These are phyloP conservation scores for Gillenia trifoliata DNA, from an alignment of 306 rosid species.

Conservation along the genomic window DNA sequence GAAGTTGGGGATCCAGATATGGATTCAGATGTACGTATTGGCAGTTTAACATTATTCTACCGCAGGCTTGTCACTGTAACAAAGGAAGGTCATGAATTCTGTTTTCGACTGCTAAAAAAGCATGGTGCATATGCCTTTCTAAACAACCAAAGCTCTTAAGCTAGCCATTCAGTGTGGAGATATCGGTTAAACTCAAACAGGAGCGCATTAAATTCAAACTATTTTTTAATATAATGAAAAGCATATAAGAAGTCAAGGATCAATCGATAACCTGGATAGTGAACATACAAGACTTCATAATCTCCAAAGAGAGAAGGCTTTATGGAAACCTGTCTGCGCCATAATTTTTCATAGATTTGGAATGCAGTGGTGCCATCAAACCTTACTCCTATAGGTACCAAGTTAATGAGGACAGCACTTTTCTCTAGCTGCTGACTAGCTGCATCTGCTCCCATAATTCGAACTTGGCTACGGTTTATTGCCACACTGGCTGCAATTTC, in stretches of 20 bases:
- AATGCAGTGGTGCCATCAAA: slow-evolving; percentile 56
- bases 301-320: slow-evolving; percentile 62
- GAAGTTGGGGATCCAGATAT: slow-evolving; percentile 15
- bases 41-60: background rate
- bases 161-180: too few species aligned
- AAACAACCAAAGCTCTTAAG: too few species aligned
- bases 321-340: slow-evolving; percentile 58
- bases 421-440: slow-evolving; percentile 66
- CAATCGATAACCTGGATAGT: slow-evolving; percentile 65
- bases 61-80: background rate
- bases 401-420: slow-evolving; percentile 66
- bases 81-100: too few species aligned
- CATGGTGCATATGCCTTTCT: too few species aligned
- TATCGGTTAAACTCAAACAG: too few species aligned
- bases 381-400: slow-evolving; percentile 64
- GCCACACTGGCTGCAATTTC: slow-evolving; percentile 65
- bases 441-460: slow-evolving; percentile 88
- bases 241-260: slow-evolving; percentile 7
- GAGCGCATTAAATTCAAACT: too few species aligned
- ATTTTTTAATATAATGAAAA: too few species aligned
- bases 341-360: slow-evolving; percentile 64
- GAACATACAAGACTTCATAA: slow-evolving; percentile 73
- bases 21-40: background rate
- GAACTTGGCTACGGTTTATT: slow-evolving; percentile 82
- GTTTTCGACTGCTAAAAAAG: too few species aligned